Conservation (phyloP, 2,329 filamentous ascomycete species). For the Sporothrix mexicana region DNA sequence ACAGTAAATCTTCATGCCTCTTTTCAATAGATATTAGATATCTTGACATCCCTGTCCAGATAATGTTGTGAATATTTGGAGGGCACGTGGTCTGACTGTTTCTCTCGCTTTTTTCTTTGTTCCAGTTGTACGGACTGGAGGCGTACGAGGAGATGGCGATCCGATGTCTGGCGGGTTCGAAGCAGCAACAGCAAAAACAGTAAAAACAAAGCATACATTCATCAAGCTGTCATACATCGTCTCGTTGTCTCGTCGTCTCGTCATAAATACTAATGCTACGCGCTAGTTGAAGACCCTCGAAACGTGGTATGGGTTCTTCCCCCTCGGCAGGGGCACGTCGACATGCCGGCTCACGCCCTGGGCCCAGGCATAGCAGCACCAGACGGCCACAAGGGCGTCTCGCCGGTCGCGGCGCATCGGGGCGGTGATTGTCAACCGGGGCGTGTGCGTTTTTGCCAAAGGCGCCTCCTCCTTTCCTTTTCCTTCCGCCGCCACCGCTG, state of each 20-base stretch:
- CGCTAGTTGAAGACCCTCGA: background rate
- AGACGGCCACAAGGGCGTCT: background rate
- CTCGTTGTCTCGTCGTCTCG: background rate
- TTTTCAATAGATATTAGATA: too few species aligned
- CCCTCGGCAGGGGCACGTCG: constrained; percentile 2
- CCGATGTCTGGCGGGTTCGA: background rate
- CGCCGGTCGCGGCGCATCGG: constrained; percentile 6
- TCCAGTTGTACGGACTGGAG: too few species aligned
- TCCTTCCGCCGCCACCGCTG: background rate
- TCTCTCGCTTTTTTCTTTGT: too few species aligned
- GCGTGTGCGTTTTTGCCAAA: background rate
- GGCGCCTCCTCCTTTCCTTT: background rate
- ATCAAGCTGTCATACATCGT: background rate
- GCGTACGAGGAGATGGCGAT: background rate
- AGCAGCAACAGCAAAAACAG: background rate
- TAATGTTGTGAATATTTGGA: too few species aligned
- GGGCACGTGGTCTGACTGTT: too few species aligned
- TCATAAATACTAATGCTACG: too few species aligned
- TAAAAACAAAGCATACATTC: background rate
- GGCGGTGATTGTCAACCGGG: background rate
- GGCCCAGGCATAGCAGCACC: constrained; percentile 17
- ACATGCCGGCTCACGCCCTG: constrained; percentile 11
- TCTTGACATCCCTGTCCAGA: too few species aligned
- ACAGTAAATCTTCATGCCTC: too few species aligned
- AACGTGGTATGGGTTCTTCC: background rate